phyloP scores from a whole-genome alignment of 495 filamentous ascomycete species.

The Penicillium coffeae region DNA sequence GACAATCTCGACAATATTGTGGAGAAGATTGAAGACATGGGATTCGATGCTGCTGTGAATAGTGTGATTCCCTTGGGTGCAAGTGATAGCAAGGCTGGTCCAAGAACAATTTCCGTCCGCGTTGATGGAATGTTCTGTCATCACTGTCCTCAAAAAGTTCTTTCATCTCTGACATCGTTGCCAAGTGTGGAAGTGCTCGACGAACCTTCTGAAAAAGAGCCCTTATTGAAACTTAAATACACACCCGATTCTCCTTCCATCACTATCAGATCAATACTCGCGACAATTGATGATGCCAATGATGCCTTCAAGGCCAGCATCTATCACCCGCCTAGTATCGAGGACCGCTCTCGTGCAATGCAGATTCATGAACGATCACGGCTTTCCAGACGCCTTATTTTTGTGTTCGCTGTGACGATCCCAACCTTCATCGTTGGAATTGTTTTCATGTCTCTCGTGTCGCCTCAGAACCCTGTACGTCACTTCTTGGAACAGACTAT shows the following conservation, averaged over 20 bases:
- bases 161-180: conserved; percentile 48
- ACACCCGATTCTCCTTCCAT: conserved; percentile 61
- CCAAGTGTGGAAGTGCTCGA: conserved; percentile 49
- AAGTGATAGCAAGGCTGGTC: conserved; percentile 4
- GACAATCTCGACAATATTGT: conserved; percentile 56
- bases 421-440: conserved; percentile 89
- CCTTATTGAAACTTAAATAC: conserved; percentile 71
- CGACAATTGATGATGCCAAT: conserved; percentile 61
- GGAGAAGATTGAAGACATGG: conserved; percentile 72
- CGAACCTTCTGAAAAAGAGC: conserved; percentile 47
- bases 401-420: conserved; percentile 72
- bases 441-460: conserved; percentile 82
- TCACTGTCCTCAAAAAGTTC: conserved; percentile 68
- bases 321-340: conserved; percentile 77
- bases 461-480: conserved; percentile 50
- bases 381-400: conserved; percentile 60
- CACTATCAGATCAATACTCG: conserved; percentile 72
- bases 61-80: conserved; percentile 21
- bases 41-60: conserved; percentile 66
- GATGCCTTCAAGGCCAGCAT: conserved; percentile 61
- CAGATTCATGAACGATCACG: conserved; percentile 58
- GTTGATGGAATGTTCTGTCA: conserved; percentile 87
- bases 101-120: conserved; percentile 58
- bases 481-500: conserved; percentile 62
- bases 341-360: conserved; percentile 75